These are phyloP conservation scores for Oleoguttula mirabilis DNA, from an alignment of 495 filamentous ascomycete species.

Conservation along the genomic window DNA sequence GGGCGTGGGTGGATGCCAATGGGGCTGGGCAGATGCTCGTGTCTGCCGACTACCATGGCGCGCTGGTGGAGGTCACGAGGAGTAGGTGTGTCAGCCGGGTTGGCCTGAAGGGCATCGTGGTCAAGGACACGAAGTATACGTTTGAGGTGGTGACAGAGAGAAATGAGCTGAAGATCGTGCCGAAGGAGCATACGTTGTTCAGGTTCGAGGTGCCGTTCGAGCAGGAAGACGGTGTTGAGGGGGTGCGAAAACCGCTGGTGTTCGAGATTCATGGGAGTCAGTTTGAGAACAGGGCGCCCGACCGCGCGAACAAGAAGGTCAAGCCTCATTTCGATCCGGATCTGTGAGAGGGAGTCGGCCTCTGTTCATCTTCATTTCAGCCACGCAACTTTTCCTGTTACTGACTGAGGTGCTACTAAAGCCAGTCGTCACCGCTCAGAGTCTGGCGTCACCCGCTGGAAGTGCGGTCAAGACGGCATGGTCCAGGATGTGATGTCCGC, in stretches of 20 bases:
- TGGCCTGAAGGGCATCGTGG: conserved; percentile 71
- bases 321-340: conserved; percentile 40
- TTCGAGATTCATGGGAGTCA: conserved; percentile 85
- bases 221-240: conserved; percentile 10
- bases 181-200: conserved; percentile 84
- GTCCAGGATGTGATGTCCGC: too few relatives aligned
- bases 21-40: conserved; percentile 54
- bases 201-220: conserved; percentile 49
- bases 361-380: too few relatives aligned
- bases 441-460: too few relatives aligned
- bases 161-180: conserved; percentile 50
- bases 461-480: too few relatives aligned
- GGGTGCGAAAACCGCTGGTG: conserved; percentile 36
- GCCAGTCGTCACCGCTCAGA: too few relatives aligned
- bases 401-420: too few relatives aligned
- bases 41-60: conserved; percentile 84
- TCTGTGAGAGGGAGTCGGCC: conserved; percentile 11
- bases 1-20: conserved; percentile 35
- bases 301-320: conserved; percentile 83
- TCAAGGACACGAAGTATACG: conserved; percentile 73
- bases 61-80: conserved; percentile 69
- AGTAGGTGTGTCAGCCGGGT: conserved; percentile 71
- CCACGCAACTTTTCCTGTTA: too few relatives aligned
- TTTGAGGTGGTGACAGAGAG: conserved; percentile 68
- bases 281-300: conserved; percentile 69